Conservation (phyloP, 2,329 filamentous ascomycete genomes). For the Colletotrichum phormii region DNA sequence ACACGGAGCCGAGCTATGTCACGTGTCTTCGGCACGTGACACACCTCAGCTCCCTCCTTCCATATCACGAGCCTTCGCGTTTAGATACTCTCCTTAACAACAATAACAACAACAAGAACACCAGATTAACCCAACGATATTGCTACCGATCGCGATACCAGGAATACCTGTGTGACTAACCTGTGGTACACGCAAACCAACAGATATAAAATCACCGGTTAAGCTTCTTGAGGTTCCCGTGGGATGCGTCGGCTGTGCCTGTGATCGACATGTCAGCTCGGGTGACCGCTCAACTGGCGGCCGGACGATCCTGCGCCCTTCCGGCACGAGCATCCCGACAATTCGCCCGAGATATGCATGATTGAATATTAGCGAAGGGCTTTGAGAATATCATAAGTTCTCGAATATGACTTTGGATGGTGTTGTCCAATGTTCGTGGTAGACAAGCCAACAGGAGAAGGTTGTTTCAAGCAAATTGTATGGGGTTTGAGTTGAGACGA, state of each 20-base stretch:
- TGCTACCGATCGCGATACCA: no score
- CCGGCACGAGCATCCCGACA: neutral
- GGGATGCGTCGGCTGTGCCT: neutral
- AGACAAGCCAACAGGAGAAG: neutral
- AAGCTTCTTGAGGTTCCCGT: neutral
- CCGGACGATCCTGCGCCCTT: neutral
- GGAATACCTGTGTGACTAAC: no score
- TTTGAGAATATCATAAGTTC: neutral
- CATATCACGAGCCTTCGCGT: no score
- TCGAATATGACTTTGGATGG: neutral
- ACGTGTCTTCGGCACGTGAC: no score
- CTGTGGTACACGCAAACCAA: no score
- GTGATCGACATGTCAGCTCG: constrained; percentile 5
- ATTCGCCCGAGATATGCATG: neutral
- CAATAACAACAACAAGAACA: no score
- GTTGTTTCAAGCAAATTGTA: constrained; percentile 21
- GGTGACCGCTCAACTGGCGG: neutral
- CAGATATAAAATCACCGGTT: neutral
- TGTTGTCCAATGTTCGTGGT: neutral
- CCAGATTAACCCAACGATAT: no score
- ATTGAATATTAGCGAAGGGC: neutral
- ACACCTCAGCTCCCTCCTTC: no score
- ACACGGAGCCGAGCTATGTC: no score
- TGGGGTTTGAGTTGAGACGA: constrained; percentile 8
- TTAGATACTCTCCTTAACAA: no score